Evolutionary conservation across 1,139 yeast genomes (phyloP), one percentile per base, ranked within the genome.

Genomic region (Diutina mesorugosa): DNA sequence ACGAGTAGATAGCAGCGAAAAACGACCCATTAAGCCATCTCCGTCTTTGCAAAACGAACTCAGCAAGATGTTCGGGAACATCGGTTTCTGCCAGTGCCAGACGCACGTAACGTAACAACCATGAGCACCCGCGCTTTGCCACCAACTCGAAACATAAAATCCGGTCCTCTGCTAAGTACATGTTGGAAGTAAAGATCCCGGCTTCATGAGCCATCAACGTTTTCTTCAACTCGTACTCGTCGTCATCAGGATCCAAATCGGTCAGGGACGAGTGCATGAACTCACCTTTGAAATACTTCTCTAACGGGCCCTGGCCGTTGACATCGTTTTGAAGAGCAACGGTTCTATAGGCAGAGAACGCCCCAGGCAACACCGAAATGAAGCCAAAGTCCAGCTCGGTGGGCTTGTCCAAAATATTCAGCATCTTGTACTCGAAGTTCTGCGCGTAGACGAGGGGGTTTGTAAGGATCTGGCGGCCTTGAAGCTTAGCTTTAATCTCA

Each of bases 11-110:
- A 57, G 80, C 80, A 1, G 80, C 80, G 58, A 76, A 76, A 58
- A 76, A 76, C 2, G 80, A 76, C 56, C 80, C 80, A 64, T 76
- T 76, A 60, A 76, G 69, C 80, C 80, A 76, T 67, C 80, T 72
- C 69, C 80, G 72, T 68, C 80, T 70, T 63, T 76, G 80, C 57
- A 76, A 69, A 54, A 76, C 71, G 56, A 76, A 76, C 60, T 76
- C 80, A 2, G 80, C 78, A 52, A 76, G 64, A 18, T 67, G 67
- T 59, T 76, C 80, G 10, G 80, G 80, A 5, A 76, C 80, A 70
- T 76, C 80, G 8, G 80, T 76, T 63, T 76, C 80, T 6, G 80
- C 80, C 60, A 72, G 66, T 6, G 80, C 80, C 58, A 73, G 67
- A 58, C 73, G 74, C 64, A 79, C 75, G 62, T 76, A 76, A 51